A percentile compares a stretch with the other conserved stretches of the same genome.
Conservation (phyloP, 1,139 yeast species). For the Pichia sp. region DNA sequence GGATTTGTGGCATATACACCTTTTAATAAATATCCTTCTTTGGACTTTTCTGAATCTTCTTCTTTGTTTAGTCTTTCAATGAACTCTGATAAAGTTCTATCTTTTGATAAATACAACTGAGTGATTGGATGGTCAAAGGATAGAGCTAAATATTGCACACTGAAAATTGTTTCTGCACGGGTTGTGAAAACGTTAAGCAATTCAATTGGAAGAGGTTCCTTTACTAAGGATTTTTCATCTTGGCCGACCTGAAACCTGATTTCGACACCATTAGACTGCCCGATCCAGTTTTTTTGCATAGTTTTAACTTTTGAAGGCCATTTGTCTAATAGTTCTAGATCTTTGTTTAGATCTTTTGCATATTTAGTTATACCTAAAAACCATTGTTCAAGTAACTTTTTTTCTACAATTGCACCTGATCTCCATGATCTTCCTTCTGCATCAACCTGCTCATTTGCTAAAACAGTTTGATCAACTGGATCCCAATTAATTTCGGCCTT, state of each 20-base stretch:
- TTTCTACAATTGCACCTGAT: slow-evolving; percentile 91
- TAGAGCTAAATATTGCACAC: slow-evolving; percentile 77
- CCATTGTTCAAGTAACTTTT: slow-evolving; percentile 79
- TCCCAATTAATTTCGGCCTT: slow-evolving; percentile 96
- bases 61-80: slow-evolving; percentile 32
- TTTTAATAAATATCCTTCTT: slow-evolving; percentile 53
- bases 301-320: slow-evolving; percentile 89
- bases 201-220: slow-evolving; percentile 15
- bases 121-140: slow-evolving; percentile 66
- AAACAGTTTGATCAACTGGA: slow-evolving; percentile 86
- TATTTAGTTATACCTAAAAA: slow-evolving; percentile 80
- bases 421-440: slow-evolving; percentile 89
- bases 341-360: slow-evolving; percentile 59
- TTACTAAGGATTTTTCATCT: slow-evolving; percentile 7
- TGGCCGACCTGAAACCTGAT: slow-evolving; percentile 35
- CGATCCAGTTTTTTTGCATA: slow-evolving; percentile 95
- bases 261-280: slow-evolving; percentile 76
- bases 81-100: slow-evolving; percentile 40
- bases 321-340: slow-evolving; percentile 47
- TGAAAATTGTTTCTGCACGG: slow-evolving; percentile 78
- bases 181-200: slow-evolving; percentile 65
- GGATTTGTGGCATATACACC: slow-evolving; percentile 54
- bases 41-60: slow-evolving; percentile 33
- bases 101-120: slow-evolving; percentile 29
- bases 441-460: slow-evolving; percentile 97